Evolutionary conservation across 805 yeast species (phyloP).

Genomic region (Saccharomycopsis synnaedendra): DNA sequence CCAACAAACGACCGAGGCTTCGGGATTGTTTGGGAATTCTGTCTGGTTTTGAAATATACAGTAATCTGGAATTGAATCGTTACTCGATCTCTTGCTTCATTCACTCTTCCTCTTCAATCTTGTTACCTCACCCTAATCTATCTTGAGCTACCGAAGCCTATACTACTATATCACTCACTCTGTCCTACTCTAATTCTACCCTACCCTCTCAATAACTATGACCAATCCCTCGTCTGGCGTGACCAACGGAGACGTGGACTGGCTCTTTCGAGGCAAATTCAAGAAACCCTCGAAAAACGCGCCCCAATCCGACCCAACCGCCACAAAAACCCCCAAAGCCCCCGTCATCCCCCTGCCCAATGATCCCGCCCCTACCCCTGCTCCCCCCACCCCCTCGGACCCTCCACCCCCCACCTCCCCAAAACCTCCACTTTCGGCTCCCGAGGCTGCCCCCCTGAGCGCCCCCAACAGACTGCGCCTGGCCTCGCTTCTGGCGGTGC

Average conservation of each 20-base stretch:
- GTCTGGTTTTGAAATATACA: too few species aligned
- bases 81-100: too few species aligned
- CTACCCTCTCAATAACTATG: not conserved
- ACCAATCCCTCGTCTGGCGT: slow-evolving; percentile 31
- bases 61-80: too few species aligned
- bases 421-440: not conserved
- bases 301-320: slow-evolving; percentile 3
- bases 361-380: slow-evolving; percentile 2
- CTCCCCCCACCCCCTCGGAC: not conserved
- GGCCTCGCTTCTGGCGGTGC: not conserved
- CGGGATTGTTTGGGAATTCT: too few species aligned
- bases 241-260: slow-evolving; percentile 68
- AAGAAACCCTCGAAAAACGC: slow-evolving; percentile 35
- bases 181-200: too few species aligned
- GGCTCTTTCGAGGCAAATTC: slow-evolving; percentile 75
- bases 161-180: too few species aligned
- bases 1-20: too few species aligned
- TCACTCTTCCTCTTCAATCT: too few species aligned
- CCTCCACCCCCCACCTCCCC: not conserved
- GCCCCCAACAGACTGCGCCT: not conserved
- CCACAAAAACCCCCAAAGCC: slow-evolving; percentile 8
- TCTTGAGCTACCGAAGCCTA: too few species aligned
- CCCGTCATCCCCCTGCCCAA: slow-evolving; percentile 16
- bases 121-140: too few species aligned
- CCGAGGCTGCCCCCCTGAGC: not conserved